These are phyloP conservation scores for Trametes meyenii DNA, from an alignment of 768 basidiomycete genomes.

Conservation along the genomic window DNA sequence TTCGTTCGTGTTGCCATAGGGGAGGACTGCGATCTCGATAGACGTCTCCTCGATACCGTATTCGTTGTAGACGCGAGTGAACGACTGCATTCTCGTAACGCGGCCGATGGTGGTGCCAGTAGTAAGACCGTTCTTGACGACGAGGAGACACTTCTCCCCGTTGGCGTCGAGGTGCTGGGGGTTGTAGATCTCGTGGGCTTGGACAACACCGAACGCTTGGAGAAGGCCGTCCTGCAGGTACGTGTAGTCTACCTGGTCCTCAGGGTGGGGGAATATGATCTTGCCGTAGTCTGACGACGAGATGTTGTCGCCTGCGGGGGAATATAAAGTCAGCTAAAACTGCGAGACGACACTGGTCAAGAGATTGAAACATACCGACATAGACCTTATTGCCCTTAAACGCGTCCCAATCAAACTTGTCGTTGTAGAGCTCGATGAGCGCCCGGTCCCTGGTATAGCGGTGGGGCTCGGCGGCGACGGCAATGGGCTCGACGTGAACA, in stretches of 20 bases:
- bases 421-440: too few relatives aligned
- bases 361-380: too few relatives aligned
- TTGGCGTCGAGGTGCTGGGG: constrained; percentile 30
- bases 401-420: too few relatives aligned
- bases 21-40: neutral
- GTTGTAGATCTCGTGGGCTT: constrained; percentile 21
- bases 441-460: too few relatives aligned
- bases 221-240: constrained; percentile 31
- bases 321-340: neutral
- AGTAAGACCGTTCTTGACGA: constrained; percentile 16
- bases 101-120: constrained; percentile 31
- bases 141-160: constrained; percentile 24
- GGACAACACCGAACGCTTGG: constrained; percentile 26
- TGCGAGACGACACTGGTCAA: too few relatives aligned
- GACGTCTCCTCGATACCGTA: neutral
- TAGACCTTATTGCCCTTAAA: too few relatives aligned
- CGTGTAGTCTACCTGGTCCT: constrained; percentile 15
- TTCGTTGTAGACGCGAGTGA: neutral
- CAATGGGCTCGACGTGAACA: too few relatives aligned
- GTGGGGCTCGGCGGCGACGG: too few relatives aligned
- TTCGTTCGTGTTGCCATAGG: too few relatives aligned
- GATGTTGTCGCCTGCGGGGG: neutral
- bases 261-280: constrained; percentile 19
- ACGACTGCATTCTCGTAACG: neutral
- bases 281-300: neutral